These are phyloP conservation scores for Candida vartiovaarae DNA, from an alignment of 805 yeast genomes.

Conservation along the genomic window DNA sequence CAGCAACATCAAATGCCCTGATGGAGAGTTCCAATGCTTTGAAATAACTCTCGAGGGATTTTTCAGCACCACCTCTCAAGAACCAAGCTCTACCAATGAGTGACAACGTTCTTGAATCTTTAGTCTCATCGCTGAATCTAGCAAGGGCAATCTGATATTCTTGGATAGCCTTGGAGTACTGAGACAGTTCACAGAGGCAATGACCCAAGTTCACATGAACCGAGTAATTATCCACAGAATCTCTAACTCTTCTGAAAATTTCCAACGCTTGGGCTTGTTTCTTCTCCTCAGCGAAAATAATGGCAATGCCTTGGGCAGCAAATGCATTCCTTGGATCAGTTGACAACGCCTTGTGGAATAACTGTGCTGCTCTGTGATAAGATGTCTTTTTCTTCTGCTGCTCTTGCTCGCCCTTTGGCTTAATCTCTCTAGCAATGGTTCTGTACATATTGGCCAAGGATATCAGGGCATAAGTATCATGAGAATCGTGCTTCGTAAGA, in stretches of 20 bases:
- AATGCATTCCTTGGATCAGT: constrained; percentile 81
- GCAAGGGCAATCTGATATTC: constrained; percentile 74
- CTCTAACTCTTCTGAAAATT: constrained; percentile 82
- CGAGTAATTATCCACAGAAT: constrained; percentile 77
- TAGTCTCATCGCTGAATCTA: constrained; percentile 49
- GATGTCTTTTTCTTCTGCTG: constrained; percentile 60
- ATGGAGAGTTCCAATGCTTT: constrained; percentile 58
- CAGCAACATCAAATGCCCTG: constrained; percentile 41
- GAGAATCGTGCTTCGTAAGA: constrained; percentile 72
- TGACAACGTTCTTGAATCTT: constrained; percentile 60
- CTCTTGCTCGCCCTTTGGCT: constrained; percentile 39
- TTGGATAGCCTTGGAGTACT: constrained; percentile 81
- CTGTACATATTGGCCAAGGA: constrained; percentile 88
- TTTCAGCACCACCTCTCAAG: constrained; percentile 64
- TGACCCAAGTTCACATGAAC: constrained; percentile 85
- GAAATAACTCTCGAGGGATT: constrained; percentile 49
- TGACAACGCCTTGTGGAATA: constrained; percentile 81
- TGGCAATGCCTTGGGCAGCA: constrained; percentile 98
- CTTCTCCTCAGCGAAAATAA: constrained; percentile 81
- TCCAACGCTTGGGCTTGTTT: constrained; percentile 73
- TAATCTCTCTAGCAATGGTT: constrained; percentile 70
- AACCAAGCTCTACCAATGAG: constrained; percentile 87
- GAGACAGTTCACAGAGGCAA: constrained; percentile 74
- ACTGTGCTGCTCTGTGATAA: constrained; percentile 84
- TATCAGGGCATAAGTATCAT: constrained; percentile 82